phyloP scores from a whole-genome alignment of 441 rosid genomes.

The Breynia disticha region DNA sequence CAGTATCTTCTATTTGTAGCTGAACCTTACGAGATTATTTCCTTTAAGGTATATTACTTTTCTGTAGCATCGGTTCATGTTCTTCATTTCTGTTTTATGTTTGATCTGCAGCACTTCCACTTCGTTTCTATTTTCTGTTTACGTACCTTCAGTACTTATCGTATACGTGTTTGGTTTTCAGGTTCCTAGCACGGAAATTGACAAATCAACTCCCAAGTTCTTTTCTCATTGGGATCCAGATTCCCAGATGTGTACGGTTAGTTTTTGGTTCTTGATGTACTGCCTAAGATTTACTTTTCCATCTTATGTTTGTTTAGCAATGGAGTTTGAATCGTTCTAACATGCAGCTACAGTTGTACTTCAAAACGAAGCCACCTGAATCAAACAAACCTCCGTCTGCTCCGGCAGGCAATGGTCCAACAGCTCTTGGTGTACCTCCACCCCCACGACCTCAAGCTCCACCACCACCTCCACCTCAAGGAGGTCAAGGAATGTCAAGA shows the following conservation, averaged over 20 bases:
- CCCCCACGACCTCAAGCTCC: conserved; percentile 54
- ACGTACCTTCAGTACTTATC: conserved; percentile 1
- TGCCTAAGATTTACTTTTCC: background rate
- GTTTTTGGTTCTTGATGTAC: conserved; percentile 15
- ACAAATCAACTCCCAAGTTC: conserved; percentile 92
- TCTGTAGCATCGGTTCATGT: background rate
- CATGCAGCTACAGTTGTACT: conserved; percentile 77
- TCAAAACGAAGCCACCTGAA: conserved; percentile 74
- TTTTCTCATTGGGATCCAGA: conserved; percentile 99
- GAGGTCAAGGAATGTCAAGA: conserved; percentile 37
- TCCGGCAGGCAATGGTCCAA: conserved; percentile 46
- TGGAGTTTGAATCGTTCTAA: conserved; percentile 11
- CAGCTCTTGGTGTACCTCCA: conserved; percentile 56
- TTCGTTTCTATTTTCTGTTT: conserved; percentile 2
- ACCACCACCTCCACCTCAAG: conserved; percentile 65
- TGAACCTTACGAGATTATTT: conserved; percentile 90
- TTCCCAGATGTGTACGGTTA: conserved; percentile 92
- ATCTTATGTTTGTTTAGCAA: background rate
- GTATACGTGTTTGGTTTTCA: conserved; percentile 17
- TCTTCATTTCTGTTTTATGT: too few species aligned
- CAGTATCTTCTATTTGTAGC: conserved; percentile 91
- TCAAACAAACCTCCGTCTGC: conserved; percentile 54
- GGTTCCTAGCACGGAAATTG: conserved; percentile 98
- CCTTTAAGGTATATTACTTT: conserved; percentile 81
- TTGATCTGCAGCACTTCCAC: too few species aligned